Evolutionary conservation across 208 protist genomes (phyloP), one percentile per base, ranked within the genome.

Genomic region (Crithidia acanthocephali): DNA sequence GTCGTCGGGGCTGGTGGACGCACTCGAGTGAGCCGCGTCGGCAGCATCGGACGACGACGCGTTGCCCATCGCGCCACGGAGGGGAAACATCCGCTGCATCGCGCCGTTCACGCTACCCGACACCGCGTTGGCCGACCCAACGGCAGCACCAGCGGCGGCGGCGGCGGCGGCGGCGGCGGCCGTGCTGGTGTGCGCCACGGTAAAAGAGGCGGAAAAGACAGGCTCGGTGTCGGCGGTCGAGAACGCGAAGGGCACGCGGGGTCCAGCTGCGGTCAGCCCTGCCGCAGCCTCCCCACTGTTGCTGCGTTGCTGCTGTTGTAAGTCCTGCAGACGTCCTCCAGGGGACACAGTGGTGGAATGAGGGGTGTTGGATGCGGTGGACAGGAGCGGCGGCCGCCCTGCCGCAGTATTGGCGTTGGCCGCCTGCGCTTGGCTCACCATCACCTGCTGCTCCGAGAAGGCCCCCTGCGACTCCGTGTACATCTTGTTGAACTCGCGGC

Each of bases 381-480:
- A 53, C 32, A 42, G 55, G 32, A 27, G 28, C 55, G 55, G 55
- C 5, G 32, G 30, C 28, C 28, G 55, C 32, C 28, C 56, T 32
- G 35, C 27, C 32, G 27, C 8, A 11, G 27, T n/a, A 25, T 22
- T 25, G 27, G 18, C 16, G 53, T 16, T 30, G 28, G 15, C 16
- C 20, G 58, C 50, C 32, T 6, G 52, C 22, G 50, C 25, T 3
- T 23, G 32, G 4, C 52, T 27, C 27, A 40, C 52, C 52, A 52
- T 58, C 52, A 55, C 18, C 32, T 52, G 44, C 60, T 86, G 73
- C 58, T 79, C 72, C 23, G 64, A 71, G 30, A 68, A 78, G 59
- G 57, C 68, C 11, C 69, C 66, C 35, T 79, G 70, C 1, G 77
- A 74, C 62, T 73, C 70, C 11, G 62, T 60, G 60, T 60, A 79